Evolutionary conservation across 2,329 filamentous ascomycete species (phyloP), one percentile per base, ranked within the genome.

Genomic region (Sporothrix phasma): DNA sequence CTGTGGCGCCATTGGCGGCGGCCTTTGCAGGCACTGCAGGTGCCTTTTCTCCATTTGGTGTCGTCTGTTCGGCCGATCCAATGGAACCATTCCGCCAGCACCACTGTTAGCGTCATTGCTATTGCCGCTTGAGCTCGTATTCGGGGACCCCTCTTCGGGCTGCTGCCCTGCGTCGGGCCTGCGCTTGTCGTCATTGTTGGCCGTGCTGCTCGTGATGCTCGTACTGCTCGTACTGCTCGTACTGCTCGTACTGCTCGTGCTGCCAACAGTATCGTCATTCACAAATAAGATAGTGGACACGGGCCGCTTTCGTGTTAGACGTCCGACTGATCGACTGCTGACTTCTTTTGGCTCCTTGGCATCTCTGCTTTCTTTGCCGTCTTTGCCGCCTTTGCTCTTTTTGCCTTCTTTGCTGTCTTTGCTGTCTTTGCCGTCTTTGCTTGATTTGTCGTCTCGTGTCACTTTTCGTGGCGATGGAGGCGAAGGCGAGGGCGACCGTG

Each of bases 401-500:
- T n/a, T 41, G 31, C 46, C 53, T n/a, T n/a, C 59, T 13, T 64
- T 64, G 45, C 47, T 29, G 51, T 47, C 59, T 13, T 65, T 64
- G 39, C 47, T 29, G 43, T 47, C 43, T 47, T 63, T 41, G 31
- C 46, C 53, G 39, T 49, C 54, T 60, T n/a, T n/a, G n/a, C n/a
- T n/a, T n/a, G n/a, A n/a, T n/a, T n/a, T 41, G 31, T 56, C 53
- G 39, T 49, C 54, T 60, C 45, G 29, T 8, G 31, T 19, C 26
- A 45, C 26, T 19, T 64, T 61, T 15, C 41, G 39, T 3, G 51
- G 7, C 4, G 45, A n/a, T 22, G 56, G 63, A 10, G 81, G 79
- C 2, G 80, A 80, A 0, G 81, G 77, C 1, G 80, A 80, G 17
- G 78, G 76, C 39, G 81, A 81, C 43, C 75, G 72, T 3, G 77